These are phyloP conservation scores for Naumovozyma castellii DNA, from an alignment of 805 yeast genomes.

Conservation along the genomic window DNA sequence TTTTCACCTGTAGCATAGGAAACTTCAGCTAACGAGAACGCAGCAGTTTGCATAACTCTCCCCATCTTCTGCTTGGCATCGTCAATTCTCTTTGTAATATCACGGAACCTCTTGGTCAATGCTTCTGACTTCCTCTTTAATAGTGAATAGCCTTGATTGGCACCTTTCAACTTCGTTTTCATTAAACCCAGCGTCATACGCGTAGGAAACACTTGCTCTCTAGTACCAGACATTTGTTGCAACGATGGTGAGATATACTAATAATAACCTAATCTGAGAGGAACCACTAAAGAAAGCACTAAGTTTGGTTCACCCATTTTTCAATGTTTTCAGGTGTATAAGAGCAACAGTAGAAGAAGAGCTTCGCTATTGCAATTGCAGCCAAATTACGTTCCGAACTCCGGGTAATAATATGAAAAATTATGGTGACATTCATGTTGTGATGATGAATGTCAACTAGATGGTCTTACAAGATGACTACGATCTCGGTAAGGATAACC, in stretches of 20 bases:
- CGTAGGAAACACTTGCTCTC: constrained; percentile 96
- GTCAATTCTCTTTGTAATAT: constrained; percentile 86
- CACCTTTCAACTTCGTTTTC: constrained; percentile 95
- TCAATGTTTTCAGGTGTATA: too few species aligned
- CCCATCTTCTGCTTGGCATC: constrained; percentile 97
- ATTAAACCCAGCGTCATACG: constrained; percentile 93
- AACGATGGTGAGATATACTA: not conserved
- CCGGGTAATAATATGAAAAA: not conserved
- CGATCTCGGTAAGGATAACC: too few species aligned
- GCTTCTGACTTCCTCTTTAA: constrained; percentile 96
- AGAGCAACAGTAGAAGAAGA: too few species aligned
- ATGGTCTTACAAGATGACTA: too few species aligned
- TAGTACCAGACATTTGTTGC: constrained; percentile 25
- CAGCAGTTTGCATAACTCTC: constrained; percentile 95
- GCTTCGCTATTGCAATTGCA: not conserved
- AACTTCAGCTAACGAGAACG: constrained; percentile 93
- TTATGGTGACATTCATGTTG: not conserved
- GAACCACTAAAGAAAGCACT: too few species aligned
- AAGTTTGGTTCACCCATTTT: too few species aligned
- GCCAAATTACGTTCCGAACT: not conserved
- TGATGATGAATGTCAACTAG: not conserved
- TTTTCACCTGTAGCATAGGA: constrained; percentile 96
- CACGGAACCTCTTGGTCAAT: constrained; percentile 89
- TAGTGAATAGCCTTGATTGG: constrained; percentile 89
- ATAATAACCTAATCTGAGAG: too few species aligned